A percentile compares a stretch with the other conserved stretches of the same genome.
phyloP scores from a whole-genome alignment of 352 stramenopile genomes.

The Pythium sukuiense region DNA sequence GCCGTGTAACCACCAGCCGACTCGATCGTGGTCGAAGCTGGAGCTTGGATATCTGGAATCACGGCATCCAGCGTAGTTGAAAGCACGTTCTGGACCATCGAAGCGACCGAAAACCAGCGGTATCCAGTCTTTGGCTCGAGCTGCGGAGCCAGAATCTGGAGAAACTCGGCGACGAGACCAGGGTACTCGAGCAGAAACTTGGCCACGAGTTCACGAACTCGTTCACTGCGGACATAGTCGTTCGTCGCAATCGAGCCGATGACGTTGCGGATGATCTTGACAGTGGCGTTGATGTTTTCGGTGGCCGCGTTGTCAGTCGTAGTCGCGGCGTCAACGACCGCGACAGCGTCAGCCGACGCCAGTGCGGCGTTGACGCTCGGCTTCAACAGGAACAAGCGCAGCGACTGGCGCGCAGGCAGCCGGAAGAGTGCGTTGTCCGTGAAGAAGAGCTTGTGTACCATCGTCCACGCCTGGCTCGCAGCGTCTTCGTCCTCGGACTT shows the following conservation, averaged over 20 bases:
- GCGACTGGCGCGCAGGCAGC: constrained; percentile 37
- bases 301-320: not conserved
- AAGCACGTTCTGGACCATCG: constrained; percentile 70
- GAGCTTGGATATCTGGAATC: constrained; percentile 25
- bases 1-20: constrained; percentile 28
- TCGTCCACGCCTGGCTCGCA: constrained; percentile 34
- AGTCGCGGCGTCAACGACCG: not conserved
- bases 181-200: constrained; percentile 66
- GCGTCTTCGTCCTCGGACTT: constrained; percentile 52
- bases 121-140: constrained; percentile 74
- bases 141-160: constrained; percentile 53
- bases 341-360: constrained; percentile 36
- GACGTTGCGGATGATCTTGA: constrained; percentile 68
- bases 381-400: constrained; percentile 24
- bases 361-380: constrained; percentile 10
- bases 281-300: not conserved
- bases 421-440: constrained; percentile 52
- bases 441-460: constrained; percentile 69
- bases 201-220: constrained; percentile 55
- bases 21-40: not conserved
- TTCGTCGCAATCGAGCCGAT: constrained; percentile 68
- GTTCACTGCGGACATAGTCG: constrained; percentile 48
- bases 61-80: constrained; percentile 45
- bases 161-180: constrained; percentile 56
- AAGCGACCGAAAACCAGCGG: constrained; percentile 78